phyloP scores from a whole-genome alignment of 164 flowering plant species.

The Vitis labrusca region DNA sequence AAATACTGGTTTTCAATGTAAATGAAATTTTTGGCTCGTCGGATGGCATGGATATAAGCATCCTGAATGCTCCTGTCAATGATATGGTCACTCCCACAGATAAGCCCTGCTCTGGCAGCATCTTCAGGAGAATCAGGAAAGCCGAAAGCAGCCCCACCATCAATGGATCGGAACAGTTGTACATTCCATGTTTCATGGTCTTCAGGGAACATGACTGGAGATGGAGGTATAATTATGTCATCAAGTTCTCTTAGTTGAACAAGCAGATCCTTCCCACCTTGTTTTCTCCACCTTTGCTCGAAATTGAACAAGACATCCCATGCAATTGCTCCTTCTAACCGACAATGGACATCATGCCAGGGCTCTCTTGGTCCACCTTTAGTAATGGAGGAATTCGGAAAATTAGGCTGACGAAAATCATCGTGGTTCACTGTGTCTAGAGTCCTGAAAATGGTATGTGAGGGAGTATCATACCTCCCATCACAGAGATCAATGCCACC shows the following conservation, averaged over 20 bases:
- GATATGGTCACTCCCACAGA: conserved; percentile 62
- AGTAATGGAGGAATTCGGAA: conserved; percentile 44
- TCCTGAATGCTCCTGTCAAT: conserved; percentile 80
- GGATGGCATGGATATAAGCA: conserved; percentile 75
- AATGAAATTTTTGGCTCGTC: conserved; percentile 68
- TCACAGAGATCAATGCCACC: conserved; percentile 82
- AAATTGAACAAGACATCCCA: conserved; percentile 83
- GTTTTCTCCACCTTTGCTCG: conserved; percentile 83
- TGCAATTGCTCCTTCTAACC: conserved; percentile 70
- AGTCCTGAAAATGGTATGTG: conserved; percentile 65
- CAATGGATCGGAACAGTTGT: conserved; percentile 75
- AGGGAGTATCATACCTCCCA: conserved; percentile 74
- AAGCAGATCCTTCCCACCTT: conserved; percentile 55
- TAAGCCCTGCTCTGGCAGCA: conserved; percentile 61
- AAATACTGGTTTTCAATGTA: conserved; percentile 83
- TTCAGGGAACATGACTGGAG: conserved; percentile 46
- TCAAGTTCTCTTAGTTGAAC: conserved; percentile 38
- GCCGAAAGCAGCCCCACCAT: conserved; percentile 78
- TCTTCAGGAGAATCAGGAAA: conserved; percentile 65
- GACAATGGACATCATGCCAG: conserved; percentile 82
- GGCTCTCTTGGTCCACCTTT: conserved; percentile 89
- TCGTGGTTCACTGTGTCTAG: conserved; percentile 54
- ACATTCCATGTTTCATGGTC: conserved; percentile 77
- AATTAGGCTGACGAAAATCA: conserved; percentile 81
- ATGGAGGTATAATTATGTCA: conserved; percentile 52